Evolutionary conservation across 768 basidiomycete genomes (phyloP), one percentile per base, ranked within the genome.

Genomic region (Rubroboletus pulcherrimus): DNA sequence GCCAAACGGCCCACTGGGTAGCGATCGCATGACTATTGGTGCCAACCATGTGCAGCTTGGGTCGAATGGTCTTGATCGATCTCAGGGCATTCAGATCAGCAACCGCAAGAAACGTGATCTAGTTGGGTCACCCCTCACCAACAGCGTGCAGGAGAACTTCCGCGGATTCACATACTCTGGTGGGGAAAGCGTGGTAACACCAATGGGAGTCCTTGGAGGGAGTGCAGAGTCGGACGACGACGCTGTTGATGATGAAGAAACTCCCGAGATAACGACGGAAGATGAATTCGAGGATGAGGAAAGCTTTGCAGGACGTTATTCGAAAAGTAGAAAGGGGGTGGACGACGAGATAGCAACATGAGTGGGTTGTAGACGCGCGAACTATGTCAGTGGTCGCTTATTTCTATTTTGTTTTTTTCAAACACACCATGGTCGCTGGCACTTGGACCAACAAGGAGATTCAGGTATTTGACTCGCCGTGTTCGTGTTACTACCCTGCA

Each of bases 111-210:
- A 73, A 59, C 74, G 75, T 19, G 75, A 70, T 15, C 70, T 68
- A 31, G 74, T 63, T 40, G 85, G 83, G 11, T 85, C 81, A 33
- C 93, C 91, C 39, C 76, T 98, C 66, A 95, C 94, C 59, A 91
- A 77, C 69, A 91, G 88, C 66, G 91, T 98, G 44, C 95, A 98
- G 75, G 95, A 95, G 75, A 93, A 97, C 69, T 98, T 98, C 73
- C 81, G 88, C 44, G 96, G 96, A 19, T 98, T 98, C 78, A 95
- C 90, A 8, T 92, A 87, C 67, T 85, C 84, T 30, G 89, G 88
- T 48, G 86, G 85, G 26, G 87, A 89, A 74, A 85, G 84, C 53
- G 71, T 89, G 31, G 69, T 77, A 6, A 76, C 74, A 11, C 72
- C 76, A n/a, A 73, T 73, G 49, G 78, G 78, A 7, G 63, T 75